Percentiles rank a stretch among this genome's conserved stretches.
These are phyloP conservation scores for Rhizopogon parksii DNA, from an alignment of 1,284 basidiomycete species.

Conservation along the genomic window DNA sequence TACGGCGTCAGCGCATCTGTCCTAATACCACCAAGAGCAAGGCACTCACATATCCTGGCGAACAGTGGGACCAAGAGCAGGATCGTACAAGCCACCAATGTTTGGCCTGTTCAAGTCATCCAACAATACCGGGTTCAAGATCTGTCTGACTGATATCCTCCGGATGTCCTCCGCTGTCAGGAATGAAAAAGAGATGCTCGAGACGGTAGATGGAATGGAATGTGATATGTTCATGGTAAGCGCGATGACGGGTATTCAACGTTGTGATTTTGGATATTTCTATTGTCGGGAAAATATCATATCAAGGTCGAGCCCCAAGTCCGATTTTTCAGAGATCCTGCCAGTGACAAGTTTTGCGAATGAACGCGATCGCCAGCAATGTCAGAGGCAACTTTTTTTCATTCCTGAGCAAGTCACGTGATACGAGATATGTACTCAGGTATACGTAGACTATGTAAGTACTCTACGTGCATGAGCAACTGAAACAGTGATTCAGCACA, in stretches of 20 bases:
- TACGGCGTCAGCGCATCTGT: conserved; percentile 6
- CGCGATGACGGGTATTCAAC: background rate
- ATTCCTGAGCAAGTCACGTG: background rate
- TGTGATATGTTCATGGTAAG: conserved; percentile 85
- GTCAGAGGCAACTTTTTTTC: background rate
- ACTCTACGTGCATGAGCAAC: too few species aligned
- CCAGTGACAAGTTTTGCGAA: background rate
- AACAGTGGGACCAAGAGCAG: conserved; percentile 87
- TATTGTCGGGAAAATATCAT: background rate
- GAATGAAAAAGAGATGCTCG: conserved; percentile 91
- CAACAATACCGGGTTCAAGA: conserved; percentile 88
- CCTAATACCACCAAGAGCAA: background rate
- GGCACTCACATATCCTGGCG: conserved; percentile 79
- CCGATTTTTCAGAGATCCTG: background rate
- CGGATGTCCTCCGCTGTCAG: conserved; percentile 88
- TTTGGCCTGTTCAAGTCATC: conserved; percentile 94
- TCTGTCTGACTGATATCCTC: conserved; percentile 93
- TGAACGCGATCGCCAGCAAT: background rate
- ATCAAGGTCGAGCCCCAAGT: too few species aligned
- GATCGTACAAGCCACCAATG: conserved; percentile 91
- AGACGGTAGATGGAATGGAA: conserved; percentile 79
- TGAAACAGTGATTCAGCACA: background rate
- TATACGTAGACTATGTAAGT: too few species aligned
- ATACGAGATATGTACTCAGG: background rate
- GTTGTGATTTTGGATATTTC: background rate